phyloP scores from a whole-genome alignment of 768 basidiomycete species.

The Boletus pseudo-olivaceus region DNA sequence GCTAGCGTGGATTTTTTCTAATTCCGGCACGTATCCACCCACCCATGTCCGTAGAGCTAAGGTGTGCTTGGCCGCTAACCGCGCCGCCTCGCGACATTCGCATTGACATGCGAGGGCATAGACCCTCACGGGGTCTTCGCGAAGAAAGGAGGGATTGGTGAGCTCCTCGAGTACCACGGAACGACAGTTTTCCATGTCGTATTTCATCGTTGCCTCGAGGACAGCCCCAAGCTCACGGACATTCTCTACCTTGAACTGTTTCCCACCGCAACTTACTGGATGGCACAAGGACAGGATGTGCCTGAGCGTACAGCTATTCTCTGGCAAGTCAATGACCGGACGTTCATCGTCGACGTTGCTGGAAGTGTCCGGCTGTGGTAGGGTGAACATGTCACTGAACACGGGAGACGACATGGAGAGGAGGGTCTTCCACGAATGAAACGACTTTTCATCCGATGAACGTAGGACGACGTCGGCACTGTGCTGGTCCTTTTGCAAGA shows the following conservation, averaged over 20 bases:
- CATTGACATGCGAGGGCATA: conserved; percentile 15
- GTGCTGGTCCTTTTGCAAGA: conserved; percentile 6
- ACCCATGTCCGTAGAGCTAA: conserved; percentile 2
- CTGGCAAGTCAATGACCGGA: conserved; percentile 9
- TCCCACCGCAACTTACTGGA: neutral
- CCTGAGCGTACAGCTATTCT: conserved; percentile 6
- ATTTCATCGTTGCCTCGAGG: conserved; percentile 12
- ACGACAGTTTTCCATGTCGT: conserved; percentile 12
- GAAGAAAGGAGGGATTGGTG: neutral
- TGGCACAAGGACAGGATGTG: conserved; percentile 10
- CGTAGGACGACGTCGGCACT: conserved; percentile 14
- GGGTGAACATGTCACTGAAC: conserved; percentile 13
- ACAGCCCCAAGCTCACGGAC: conserved; percentile 3
- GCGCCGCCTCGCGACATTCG: neutral
- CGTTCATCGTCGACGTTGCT: neutral
- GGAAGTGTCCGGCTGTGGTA: conserved; percentile 2
- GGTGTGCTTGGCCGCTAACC: conserved; percentile 9
- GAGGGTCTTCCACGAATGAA: conserved; percentile 7
- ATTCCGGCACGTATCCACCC: neutral
- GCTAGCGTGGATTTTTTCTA: conserved; percentile 12
- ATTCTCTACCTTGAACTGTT: neutral
- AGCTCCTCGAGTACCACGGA: conserved; percentile 2
- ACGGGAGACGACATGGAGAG: conserved; percentile 11
- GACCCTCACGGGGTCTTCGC: neutral
- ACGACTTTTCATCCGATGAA: conserved; percentile 6